A percentile compares a stretch with the other conserved stretches of the same genome.
phyloP scores from a whole-genome alignment of 2,329 filamentous ascomycete species.

The Gnomoniopsis smithogilvyi region DNA sequence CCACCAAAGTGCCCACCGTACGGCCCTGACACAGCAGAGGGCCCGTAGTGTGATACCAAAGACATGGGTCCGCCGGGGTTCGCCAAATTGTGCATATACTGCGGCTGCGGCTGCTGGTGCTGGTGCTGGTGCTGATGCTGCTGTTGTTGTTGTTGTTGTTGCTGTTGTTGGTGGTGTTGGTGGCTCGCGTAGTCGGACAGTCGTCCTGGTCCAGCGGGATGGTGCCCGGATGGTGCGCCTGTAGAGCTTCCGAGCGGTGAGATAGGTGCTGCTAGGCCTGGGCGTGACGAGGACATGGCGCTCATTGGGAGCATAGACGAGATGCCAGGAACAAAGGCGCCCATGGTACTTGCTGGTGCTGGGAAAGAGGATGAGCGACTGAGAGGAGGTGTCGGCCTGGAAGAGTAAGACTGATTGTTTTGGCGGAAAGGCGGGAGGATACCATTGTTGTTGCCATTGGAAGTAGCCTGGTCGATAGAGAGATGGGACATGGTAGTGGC shows the following conservation, averaged over 20 bases:
- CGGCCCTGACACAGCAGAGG: constrained; percentile 30
- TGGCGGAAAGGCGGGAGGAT: constrained; percentile 18
- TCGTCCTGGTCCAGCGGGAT: constrained; percentile 5
- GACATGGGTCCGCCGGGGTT: constrained; percentile 71
- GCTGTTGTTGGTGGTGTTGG: constrained; percentile 23
- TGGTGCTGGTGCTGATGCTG: constrained; percentile 23
- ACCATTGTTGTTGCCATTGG: constrained; percentile 13
- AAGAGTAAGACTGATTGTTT: constrained; percentile 10
- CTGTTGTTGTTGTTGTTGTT: constrained; percentile 26
- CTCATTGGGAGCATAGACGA: constrained; percentile 17
- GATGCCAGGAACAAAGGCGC: constrained; percentile 17
- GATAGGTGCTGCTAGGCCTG: constrained; percentile 45
- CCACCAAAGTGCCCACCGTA: constrained; percentile 22
- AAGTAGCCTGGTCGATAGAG: constrained; percentile 16
- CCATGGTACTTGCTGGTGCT: constrained; percentile 13
- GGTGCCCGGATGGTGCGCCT: constrained; percentile 1
- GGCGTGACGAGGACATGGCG: constrained; percentile 12
- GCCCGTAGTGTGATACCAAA: constrained; percentile 44
- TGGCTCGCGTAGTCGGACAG: constrained; percentile 30
- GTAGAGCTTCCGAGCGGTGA: constrained; percentile 14
- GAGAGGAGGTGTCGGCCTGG: constrained; percentile 17
- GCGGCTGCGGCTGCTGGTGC: constrained; percentile 27
- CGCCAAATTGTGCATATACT: constrained; percentile 68
- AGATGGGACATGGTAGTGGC: constrained; percentile 19
- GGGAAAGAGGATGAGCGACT: constrained; percentile 16